phyloP scores from a whole-genome alignment of 1,139 yeast species.

The Lodderomyces margitis region DNA sequence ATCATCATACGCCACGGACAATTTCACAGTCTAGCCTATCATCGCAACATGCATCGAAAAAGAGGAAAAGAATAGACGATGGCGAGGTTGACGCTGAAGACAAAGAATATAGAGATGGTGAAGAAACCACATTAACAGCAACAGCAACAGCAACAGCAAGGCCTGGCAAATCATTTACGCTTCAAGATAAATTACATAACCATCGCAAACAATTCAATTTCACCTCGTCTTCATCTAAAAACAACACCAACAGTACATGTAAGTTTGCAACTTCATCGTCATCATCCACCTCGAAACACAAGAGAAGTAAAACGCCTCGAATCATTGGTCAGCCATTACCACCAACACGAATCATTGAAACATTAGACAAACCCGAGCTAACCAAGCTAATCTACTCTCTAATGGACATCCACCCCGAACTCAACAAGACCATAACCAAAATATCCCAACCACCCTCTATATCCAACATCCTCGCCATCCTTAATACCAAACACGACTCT shows the following conservation, averaged over 20 bases:
- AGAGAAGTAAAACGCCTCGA: slow-evolving; percentile 40
- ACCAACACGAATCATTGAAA: slow-evolving; percentile 60
- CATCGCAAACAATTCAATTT: neutral
- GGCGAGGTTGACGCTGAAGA: neutral
- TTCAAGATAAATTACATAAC: neutral
- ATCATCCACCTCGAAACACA: slow-evolving; percentile 13
- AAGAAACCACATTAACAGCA: neutral
- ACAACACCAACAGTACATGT: slow-evolving; percentile 3
- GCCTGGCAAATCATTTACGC: neutral
- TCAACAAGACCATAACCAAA: slow-evolving; percentile 48
- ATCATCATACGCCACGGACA: slow-evolving; percentile 3
- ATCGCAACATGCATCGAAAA: neutral
- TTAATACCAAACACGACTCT: slow-evolving; percentile 45
- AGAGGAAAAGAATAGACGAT: slow-evolving; percentile 1
- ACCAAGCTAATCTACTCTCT: slow-evolving; percentile 52
- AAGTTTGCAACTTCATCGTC: slow-evolving; percentile 3
- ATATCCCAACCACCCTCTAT: slow-evolving; percentile 62
- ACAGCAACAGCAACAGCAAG: neutral
- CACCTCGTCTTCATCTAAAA: slow-evolving; percentile 4
- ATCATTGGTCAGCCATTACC: slow-evolving; percentile 56
- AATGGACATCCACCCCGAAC: slow-evolving; percentile 61
- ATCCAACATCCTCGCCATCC: slow-evolving; percentile 47
- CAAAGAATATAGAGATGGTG: neutral
- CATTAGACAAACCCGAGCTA: slow-evolving; percentile 56
- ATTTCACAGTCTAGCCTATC: neutral